Percentiles rank a stretch among this genome's conserved stretches.
Evolutionary conservation across 495 filamentous ascomycete species (phyloP).

Genomic region (Neurospora sp.): DNA sequence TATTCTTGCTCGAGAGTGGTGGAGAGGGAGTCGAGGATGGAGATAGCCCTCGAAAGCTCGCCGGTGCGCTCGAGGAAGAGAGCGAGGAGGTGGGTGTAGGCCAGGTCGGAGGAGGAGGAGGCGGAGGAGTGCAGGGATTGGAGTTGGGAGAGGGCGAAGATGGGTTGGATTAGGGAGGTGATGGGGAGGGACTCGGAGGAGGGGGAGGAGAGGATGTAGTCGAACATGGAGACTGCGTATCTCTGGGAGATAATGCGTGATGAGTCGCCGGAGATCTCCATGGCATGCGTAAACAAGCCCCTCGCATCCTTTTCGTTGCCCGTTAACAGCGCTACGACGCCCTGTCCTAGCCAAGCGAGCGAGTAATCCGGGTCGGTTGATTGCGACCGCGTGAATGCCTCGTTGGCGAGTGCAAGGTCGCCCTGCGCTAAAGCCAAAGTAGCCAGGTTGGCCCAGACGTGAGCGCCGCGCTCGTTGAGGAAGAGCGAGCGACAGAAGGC

Average conservation of each 20-base stretch:
- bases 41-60: slow-evolving; percentile 53
- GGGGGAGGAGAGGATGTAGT: slow-evolving; percentile 51
- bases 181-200: slow-evolving; percentile 45
- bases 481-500: slow-evolving; percentile 85
- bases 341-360: slow-evolving; percentile 89
- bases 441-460: slow-evolving; percentile 84
- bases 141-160: slow-evolving; percentile 82
- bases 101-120: slow-evolving; percentile 44
- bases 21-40: slow-evolving; percentile 55
- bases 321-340: slow-evolving; percentile 65
- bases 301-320: slow-evolving; percentile 67
- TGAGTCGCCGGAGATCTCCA: slow-evolving; percentile 77
- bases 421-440: slow-evolving; percentile 76
- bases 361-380: slow-evolving; percentile 89
- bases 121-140: slow-evolving; percentile 38
- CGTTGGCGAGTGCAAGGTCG: slow-evolving; percentile 71
- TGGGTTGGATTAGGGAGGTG: slow-evolving; percentile 50
- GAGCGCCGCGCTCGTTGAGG: slow-evolving; percentile 76
- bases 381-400: slow-evolving; percentile 83
- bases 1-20: slow-evolving; percentile 64
- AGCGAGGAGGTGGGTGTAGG: slow-evolving; percentile 65
- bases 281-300: slow-evolving; percentile 84
- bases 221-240: slow-evolving; percentile 70
- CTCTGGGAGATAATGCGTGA: slow-evolving; percentile 60
- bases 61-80: slow-evolving; percentile 71